Percentiles rank a stretch among this genome's conserved stretches.
Evolutionary conservation across 164 flowering plant species (phyloP).

Genomic region (Magnolia changhungtana): DNA sequence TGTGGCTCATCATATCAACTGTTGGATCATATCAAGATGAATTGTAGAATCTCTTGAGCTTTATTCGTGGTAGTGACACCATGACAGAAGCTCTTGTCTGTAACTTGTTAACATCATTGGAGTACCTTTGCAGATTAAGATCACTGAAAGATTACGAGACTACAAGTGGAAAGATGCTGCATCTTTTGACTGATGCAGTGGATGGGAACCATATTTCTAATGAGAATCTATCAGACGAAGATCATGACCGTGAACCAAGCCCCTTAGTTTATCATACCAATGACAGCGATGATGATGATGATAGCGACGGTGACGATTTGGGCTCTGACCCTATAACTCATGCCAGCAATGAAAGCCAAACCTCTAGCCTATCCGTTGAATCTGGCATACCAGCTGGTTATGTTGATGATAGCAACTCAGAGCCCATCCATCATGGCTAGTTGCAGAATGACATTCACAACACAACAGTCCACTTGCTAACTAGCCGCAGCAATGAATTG

Average conservation of each 20-base stretch:
- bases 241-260: constrained; percentile 4
- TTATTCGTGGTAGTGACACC: constrained; percentile 27
- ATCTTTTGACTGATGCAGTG: constrained; percentile 4
- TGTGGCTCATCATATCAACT: not conserved
- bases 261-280: not conserved
- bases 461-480: constrained; percentile 12
- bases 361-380: not conserved
- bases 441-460: constrained; percentile 16
- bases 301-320: not conserved
- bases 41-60: constrained; percentile 39
- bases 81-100: constrained; percentile 37
- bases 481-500: constrained; percentile 17
- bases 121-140: constrained; percentile 33
- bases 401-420: constrained; percentile 2
- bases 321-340: not conserved
- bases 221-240: not conserved
- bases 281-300: constrained; percentile 6
- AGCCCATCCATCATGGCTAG: not conserved
- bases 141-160: constrained; percentile 5
- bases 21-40: constrained; percentile 19
- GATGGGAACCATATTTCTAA: not conserved
- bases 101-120: constrained; percentile 53
- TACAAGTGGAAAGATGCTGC: not conserved
- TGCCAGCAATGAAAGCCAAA: not conserved
- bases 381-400: not conserved